These are phyloP conservation scores for Citrus australasica DNA, from an alignment of 345 rosid species.

Conservation along the genomic window DNA sequence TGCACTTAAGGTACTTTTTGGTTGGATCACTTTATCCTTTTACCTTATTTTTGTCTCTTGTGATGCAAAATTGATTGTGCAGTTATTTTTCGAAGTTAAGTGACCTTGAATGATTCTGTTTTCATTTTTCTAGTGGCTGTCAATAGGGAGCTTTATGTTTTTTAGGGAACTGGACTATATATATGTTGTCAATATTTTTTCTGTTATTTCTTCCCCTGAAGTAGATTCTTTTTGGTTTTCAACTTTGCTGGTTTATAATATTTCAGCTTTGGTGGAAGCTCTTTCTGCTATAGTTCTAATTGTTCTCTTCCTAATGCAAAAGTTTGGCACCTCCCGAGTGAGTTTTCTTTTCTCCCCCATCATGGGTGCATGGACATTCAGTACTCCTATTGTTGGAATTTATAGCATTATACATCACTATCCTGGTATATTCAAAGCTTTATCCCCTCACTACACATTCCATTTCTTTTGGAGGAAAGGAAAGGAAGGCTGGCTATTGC, in stretches of 20 bases:
- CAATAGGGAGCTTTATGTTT: neutral
- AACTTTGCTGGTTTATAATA: constrained; percentile 7
- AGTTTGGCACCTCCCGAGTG: constrained; percentile 77
- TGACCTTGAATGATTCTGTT: neutral
- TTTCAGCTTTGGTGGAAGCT: constrained; percentile 71
- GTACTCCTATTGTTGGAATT: constrained; percentile 69
- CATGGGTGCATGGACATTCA: constrained; percentile 80
- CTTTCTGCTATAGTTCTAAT: constrained; percentile 69
- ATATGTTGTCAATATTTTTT: neutral
- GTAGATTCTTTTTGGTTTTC: neutral
- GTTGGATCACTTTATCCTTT: too few relatives aligned
- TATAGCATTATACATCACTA: constrained; percentile 71
- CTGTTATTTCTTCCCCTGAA: neutral
- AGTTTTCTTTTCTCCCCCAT: constrained; percentile 87
- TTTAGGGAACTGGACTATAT: neutral
- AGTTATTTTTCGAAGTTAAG: neutral
- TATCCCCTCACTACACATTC: constrained; percentile 64
- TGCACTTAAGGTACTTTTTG: too few relatives aligned
- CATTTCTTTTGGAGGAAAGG: constrained; percentile 65
- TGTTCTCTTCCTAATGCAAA: constrained; percentile 71
- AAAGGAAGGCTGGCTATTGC: constrained; percentile 68
- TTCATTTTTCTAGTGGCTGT: neutral
- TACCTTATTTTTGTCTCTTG: too few relatives aligned
- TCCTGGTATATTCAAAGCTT: constrained; percentile 70
- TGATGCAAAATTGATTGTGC: too few relatives aligned